Conservation (phyloP, 192 early-diverging fungal species). For the Umbelopsis isabellina region DNA sequence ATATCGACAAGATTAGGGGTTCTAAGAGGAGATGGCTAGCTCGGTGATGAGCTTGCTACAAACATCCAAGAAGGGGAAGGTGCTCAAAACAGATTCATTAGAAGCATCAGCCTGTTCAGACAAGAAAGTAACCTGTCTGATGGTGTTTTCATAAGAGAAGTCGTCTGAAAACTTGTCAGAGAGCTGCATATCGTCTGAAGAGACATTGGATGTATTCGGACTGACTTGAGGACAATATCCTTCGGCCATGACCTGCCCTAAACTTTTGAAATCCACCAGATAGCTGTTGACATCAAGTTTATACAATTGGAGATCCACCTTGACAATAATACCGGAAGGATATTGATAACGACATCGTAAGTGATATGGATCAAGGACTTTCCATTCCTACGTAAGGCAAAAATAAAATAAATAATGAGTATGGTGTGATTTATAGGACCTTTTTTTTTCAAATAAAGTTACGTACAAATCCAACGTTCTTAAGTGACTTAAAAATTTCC, state of each 20-base stretch:
- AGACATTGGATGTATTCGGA: constrained; percentile 40
- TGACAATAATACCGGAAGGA: constrained; percentile 58
- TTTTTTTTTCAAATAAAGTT: neutral
- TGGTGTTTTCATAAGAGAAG: constrained; percentile 11
- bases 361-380: constrained; percentile 86
- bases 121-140: constrained; percentile 18
- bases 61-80: constrained; percentile 92
- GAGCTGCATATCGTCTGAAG: neutral
- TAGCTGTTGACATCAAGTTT: constrained; percentile 89
- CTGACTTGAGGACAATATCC: constrained; percentile 32
- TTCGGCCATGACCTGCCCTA: constrained; percentile 37
- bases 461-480: constrained; percentile 82
- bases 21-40: constrained; percentile 67
- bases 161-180: constrained; percentile 16
- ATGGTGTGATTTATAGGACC: neutral
- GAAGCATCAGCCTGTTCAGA: constrained; percentile 19
- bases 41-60: constrained; percentile 94
- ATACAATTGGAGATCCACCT: constrained; percentile 96
- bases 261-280: constrained; percentile 95
- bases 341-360: constrained; percentile 75
- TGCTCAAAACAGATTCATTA: constrained; percentile 25
- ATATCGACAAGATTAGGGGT: neutral
- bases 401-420: too few relatives aligned
- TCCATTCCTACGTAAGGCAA: constrained; percentile 70
- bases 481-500: constrained; percentile 93